Evolutionary conservation across 2,329 filamentous ascomycete genomes (phyloP), one percentile per base, ranked within the genome.

Genomic region (Claviceps lovelessii): DNA sequence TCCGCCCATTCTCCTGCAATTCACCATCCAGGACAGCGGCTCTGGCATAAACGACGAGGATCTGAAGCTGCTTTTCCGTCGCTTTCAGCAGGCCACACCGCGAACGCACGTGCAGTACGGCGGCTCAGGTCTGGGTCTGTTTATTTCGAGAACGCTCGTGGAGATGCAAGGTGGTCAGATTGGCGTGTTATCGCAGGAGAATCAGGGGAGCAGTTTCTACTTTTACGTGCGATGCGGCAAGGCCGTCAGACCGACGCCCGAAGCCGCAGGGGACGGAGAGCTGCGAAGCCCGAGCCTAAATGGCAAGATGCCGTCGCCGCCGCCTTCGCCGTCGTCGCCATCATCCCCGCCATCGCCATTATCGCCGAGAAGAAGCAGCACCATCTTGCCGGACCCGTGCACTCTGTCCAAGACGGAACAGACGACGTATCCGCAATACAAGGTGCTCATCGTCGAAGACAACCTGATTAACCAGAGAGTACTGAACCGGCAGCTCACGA

Each of bases 111-210:
- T 86, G 4, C 81, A 85, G 58, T 87, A 87, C 58, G 84, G 83
- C 23, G 84, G 84, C 9, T 84, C 80, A 0, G 84, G 84, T 0
- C 70, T 88, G 0, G 84, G 84, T 0, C 71, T 90, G 1, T 90
- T 88, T 69, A 90, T 90, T 63, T 87, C 82, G 4, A 76, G 85
- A 37, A 85, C 86, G 61, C 70, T 90, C 51, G 86, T 84, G 1
- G 85, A 89, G 64, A 70, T 90, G 49, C 86, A 89, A 68, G 86
- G 86, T 11, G 86, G 86, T 2, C 84, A 88, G 63, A 88, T 90
- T 55, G 85, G 85, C 9, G 84, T 90, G 3, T 75, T 77, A 4
- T 56, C 54, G 23, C 51, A 49, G 33, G 51, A 53, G 23, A 49
- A 56, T 10, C 37, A 56, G 42, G 54, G 54, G n/a, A 56, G 54